A percentile compares a stretch with the other conserved stretches of the same genome.
phyloP scores from a whole-genome alignment of 306 rosid species.

The Inga oerstediana region DNA sequence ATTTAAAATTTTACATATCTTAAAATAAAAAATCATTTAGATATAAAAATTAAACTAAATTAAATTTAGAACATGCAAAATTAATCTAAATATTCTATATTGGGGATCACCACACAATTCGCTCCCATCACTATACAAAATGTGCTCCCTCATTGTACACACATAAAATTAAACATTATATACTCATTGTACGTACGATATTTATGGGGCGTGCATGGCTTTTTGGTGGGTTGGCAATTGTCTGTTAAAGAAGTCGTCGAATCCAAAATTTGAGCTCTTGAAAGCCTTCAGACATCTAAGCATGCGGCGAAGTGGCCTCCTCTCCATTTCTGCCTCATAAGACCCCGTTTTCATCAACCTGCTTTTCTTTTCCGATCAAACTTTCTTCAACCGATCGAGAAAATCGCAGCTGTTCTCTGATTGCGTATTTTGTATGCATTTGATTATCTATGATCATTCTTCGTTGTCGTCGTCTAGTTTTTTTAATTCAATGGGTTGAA shows the following conservation, averaged over 20 bases:
- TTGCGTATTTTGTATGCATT: conserved; percentile 8
- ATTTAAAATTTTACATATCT: too few relatives aligned
- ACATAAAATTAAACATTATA: too few relatives aligned
- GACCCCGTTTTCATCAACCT: conserved; percentile 38
- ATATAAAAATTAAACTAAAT: too few relatives aligned
- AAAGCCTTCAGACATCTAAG: conserved; percentile 43
- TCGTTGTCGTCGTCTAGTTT: conserved; percentile 19
- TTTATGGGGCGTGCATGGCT: not conserved
- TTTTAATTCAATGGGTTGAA: conserved; percentile 36
- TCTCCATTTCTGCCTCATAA: conserved; percentile 48
- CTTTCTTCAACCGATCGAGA: conserved; percentile 24
- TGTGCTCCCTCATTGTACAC: too few relatives aligned
- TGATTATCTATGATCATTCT: not conserved
- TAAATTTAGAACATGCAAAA: too few relatives aligned
- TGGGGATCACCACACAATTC: too few relatives aligned
- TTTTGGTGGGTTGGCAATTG: not conserved
- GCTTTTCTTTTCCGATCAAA: conserved; percentile 32
- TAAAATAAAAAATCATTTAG: too few relatives aligned
- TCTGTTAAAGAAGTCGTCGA: conserved; percentile 24
- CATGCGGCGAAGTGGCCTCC: conserved; percentile 66
- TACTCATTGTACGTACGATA: not conserved
- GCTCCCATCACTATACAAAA: too few relatives aligned
- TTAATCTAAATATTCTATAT: too few relatives aligned
- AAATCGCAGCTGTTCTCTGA: conserved; percentile 22
- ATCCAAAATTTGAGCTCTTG: conserved; percentile 41